Conservation (phyloP, 2,329 filamentous ascomycete species). For the Lecanicillium sp. region DNA sequence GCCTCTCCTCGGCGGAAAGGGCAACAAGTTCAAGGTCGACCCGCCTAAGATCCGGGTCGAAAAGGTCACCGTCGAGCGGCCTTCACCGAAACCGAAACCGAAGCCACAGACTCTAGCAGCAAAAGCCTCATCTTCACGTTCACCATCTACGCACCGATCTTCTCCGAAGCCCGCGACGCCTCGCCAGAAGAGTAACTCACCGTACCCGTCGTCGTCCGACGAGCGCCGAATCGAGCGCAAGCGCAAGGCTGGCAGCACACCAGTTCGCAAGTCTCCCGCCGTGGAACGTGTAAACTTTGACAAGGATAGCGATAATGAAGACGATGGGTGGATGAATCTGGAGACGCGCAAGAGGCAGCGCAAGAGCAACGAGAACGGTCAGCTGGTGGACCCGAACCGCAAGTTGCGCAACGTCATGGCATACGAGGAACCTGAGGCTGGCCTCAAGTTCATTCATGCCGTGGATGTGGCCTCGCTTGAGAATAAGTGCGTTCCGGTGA, state of each 20-base stretch:
- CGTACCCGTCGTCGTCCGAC: conserved; percentile 31
- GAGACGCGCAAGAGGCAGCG: conserved; percentile 41
- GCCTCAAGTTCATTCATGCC: conserved; percentile 47
- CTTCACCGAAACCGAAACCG: conserved; percentile 26
- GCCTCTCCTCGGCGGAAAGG: conserved; percentile 31
- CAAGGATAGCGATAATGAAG: conserved; percentile 41
- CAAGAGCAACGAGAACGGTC: conserved; percentile 29
- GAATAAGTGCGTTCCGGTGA: conserved; percentile 41
- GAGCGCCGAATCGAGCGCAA: conserved; percentile 34
- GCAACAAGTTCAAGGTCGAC: conserved; percentile 42
- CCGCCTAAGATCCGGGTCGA: conserved; percentile 43
- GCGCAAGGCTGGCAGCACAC: conserved; percentile 34
- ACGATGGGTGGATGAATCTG: conserved; percentile 41
- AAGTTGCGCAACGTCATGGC: conserved; percentile 36
- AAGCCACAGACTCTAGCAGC: conserved; percentile 23
- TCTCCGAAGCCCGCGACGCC: conserved; percentile 31
- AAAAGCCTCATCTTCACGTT: conserved; percentile 21
- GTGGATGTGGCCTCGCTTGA: conserved; percentile 45
- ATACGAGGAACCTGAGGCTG: conserved; percentile 33
- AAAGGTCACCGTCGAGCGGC: conserved; percentile 36
- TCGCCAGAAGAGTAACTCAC: conserved; percentile 32
- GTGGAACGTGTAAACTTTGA: conserved; percentile 42
- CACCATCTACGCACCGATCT: conserved; percentile 25
- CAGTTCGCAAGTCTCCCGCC: conserved; percentile 33
- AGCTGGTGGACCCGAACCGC: conserved; percentile 37